phyloP scores from a whole-genome alignment of 2,329 filamentous ascomycete genomes.

The Claviceps arundinis region DNA sequence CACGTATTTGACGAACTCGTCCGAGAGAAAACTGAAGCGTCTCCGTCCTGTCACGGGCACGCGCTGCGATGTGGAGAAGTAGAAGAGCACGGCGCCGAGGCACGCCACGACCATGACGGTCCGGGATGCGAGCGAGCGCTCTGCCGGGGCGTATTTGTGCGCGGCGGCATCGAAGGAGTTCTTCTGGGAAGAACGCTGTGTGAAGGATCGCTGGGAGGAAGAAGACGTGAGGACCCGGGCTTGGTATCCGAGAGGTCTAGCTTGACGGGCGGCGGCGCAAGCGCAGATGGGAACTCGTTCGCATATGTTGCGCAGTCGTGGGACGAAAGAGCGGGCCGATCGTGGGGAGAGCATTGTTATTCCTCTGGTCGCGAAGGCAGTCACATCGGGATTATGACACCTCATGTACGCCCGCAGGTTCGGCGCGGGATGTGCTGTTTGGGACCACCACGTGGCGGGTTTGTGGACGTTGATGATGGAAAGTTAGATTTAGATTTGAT shows the following conservation, averaged over 20 bases:
- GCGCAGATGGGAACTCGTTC: neutral
- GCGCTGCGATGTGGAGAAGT: conserved; percentile 55
- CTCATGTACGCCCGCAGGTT: too few species aligned
- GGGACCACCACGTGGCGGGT: neutral
- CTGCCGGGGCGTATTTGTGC: conserved; percentile 14
- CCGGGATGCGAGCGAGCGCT: conserved; percentile 17
- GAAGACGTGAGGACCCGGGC: neutral
- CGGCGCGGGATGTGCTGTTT: neutral
- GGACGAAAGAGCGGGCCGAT: neutral
- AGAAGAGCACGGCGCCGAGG: conserved; percentile 40
- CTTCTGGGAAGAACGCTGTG: conserved; percentile 6
- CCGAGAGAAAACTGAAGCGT: conserved; percentile 57
- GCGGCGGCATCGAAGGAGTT: conserved; percentile 14
- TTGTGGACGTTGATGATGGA: too few species aligned
- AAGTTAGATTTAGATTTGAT: too few species aligned
- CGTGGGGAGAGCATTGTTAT: neutral
- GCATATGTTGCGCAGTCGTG: neutral
- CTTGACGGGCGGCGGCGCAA: neutral
- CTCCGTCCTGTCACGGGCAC: conserved; percentile 59
- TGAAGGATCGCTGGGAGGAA: conserved; percentile 8
- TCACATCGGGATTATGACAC: neutral
- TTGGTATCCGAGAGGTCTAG: neutral
- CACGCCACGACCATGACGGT: conserved; percentile 27
- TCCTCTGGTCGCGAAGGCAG: neutral
- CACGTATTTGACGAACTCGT: conserved; percentile 37